phyloP scores from a whole-genome alignment of 352 stramenopile genomes.

The Phytopythium litorale region DNA sequence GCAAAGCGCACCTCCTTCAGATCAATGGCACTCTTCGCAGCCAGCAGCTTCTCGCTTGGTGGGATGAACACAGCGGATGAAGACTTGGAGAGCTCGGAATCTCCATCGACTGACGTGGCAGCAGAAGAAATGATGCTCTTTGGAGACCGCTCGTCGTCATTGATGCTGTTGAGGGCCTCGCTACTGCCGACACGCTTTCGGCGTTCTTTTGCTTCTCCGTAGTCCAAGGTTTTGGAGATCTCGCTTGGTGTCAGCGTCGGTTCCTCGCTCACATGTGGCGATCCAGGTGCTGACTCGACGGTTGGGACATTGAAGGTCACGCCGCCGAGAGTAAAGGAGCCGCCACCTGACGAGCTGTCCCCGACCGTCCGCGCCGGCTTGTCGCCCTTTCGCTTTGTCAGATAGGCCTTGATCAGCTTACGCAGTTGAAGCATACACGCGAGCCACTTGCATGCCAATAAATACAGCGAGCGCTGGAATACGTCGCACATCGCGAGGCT shows the following conservation, averaged over 20 bases:
- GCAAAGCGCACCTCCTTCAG: constrained; percentile 35
- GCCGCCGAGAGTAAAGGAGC: constrained; percentile 37
- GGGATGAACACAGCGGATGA: neutral
- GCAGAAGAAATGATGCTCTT: constrained; percentile 7
- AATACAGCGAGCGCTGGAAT: constrained; percentile 54
- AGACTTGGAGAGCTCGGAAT: neutral
- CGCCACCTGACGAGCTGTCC: constrained; percentile 12
- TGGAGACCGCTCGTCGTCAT: constrained; percentile 18
- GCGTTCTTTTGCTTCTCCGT: constrained; percentile 24
- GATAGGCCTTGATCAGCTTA: constrained; percentile 57
- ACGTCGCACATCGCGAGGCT: constrained; percentile 44
- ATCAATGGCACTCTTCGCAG: constrained; percentile 11
- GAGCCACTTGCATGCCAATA: constrained; percentile 71
- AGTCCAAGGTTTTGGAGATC: constrained; percentile 34
- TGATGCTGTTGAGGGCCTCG: constrained; percentile 30
- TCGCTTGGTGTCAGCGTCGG: constrained; percentile 32
- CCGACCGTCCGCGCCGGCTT: constrained; percentile 19
- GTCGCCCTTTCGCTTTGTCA: constrained; percentile 23
- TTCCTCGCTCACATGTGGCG: constrained; percentile 29
- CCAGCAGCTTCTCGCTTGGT: constrained; percentile 1
- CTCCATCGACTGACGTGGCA: neutral
- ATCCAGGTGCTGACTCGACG: constrained; percentile 39
- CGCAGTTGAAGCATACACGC: constrained; percentile 69
- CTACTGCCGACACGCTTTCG: constrained; percentile 32
- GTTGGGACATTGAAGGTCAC: constrained; percentile 56